These are phyloP conservation scores for Paramecium octaurelia DNA, from an alignment of 73 alveolate species.

Conservation along the genomic window DNA sequence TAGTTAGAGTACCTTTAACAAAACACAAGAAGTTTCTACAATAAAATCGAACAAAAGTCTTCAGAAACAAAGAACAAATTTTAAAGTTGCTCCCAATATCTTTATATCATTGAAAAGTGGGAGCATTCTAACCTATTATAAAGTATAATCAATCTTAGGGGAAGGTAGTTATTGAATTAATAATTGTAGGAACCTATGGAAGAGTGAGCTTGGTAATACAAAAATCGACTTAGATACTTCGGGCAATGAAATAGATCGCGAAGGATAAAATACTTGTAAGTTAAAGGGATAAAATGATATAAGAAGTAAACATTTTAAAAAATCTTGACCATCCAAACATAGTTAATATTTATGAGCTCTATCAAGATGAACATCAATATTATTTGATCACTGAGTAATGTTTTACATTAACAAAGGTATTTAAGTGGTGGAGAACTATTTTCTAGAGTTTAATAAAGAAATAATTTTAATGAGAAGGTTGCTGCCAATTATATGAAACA, in stretches of 20 bases:
- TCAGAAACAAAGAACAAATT: not conserved
- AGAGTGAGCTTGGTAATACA: not conserved
- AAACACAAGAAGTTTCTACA: not conserved
- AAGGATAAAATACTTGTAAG: constrained; percentile 37
- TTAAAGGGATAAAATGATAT: constrained; percentile 39
- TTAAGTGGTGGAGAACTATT: constrained; percentile 65
- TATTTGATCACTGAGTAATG: constrained; percentile 57
- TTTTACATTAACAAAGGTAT: constrained; percentile 20
- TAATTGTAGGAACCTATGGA: not conserved
- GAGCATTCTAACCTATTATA: not conserved
- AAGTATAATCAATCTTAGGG: not conserved
- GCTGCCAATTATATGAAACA: constrained; percentile 50
- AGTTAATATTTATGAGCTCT: constrained; percentile 51
- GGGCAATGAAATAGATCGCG: constrained; percentile 60
- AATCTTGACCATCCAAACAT: constrained; percentile 70
- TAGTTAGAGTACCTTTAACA: not conserved
- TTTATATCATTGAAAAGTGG: constrained; percentile 20
- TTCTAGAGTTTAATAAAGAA: constrained; percentile 43
- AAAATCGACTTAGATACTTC: not conserved
- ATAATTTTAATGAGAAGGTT: constrained; percentile 37
- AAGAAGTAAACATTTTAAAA: constrained; percentile 55
- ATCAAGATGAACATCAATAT: constrained; percentile 44
- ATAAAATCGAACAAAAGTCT: not conserved
- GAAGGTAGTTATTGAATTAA: not conserved
- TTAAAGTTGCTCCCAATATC: constrained; percentile 35